Evolutionary conservation across 2,329 filamentous ascomycete species (phyloP).

Genomic region (Neonectria magnoliae): DNA sequence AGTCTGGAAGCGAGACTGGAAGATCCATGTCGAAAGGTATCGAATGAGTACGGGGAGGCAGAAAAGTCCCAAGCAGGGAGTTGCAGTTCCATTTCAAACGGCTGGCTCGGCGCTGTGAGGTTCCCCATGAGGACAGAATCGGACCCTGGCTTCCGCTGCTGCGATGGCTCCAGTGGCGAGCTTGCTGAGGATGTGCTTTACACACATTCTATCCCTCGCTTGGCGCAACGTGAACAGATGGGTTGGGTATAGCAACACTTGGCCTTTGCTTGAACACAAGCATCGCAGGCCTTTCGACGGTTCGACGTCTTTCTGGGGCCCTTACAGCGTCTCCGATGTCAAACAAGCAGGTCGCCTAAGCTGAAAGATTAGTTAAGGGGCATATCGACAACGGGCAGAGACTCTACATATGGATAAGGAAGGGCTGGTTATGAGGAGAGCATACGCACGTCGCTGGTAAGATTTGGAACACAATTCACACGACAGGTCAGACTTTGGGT

Average conservation of each 20-base stretch:
- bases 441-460: not conserved
- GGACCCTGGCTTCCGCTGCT: not conserved
- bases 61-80: not conserved
- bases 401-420: not conserved
- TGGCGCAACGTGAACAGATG: not conserved
- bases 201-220: not conserved
- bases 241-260: not conserved
- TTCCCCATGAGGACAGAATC: not conserved
- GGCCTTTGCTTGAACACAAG: not conserved
- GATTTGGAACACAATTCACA: not conserved
- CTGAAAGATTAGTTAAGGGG: too few relatives aligned
- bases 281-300: not conserved
- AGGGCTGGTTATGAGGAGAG: too few relatives aligned
- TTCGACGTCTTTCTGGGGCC: not conserved
- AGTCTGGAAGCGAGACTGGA: not conserved
- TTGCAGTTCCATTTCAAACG: not conserved
- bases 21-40: not conserved
- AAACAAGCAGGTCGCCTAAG: not conserved
- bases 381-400: not conserved
- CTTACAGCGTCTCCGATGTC: not conserved
- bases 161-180: not conserved
- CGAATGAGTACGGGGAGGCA: not conserved
- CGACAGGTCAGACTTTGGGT: not conserved
- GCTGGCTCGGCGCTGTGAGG: not conserved
- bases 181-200: not conserved